Evolutionary conservation across 495 filamentous ascomycete species (phyloP).

Genomic region (Gamarada debralockiae): DNA sequence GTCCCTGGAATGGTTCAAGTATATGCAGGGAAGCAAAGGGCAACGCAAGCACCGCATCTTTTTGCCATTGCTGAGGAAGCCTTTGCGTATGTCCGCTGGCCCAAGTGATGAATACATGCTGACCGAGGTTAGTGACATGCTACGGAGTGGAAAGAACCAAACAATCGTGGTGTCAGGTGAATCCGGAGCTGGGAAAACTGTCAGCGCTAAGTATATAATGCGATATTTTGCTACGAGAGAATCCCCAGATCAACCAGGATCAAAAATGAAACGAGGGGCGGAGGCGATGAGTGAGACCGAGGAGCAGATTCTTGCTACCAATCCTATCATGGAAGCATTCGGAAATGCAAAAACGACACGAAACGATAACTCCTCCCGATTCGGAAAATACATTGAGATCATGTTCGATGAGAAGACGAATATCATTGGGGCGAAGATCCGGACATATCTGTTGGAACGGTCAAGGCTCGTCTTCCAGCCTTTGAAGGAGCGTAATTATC

Average conservation of each 20-base stretch:
- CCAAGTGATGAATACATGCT: constrained; percentile 7
- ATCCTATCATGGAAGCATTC: constrained; percentile 99
- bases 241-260: constrained; percentile 82
- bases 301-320: constrained; percentile 96
- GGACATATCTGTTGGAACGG: constrained; percentile 92
- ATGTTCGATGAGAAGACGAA: constrained; percentile 96
- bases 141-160: constrained; percentile 92
- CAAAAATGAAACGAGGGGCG: constrained; percentile 68
- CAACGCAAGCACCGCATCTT: constrained; percentile 93
- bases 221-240: constrained; percentile 98
- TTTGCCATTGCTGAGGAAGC: constrained; percentile 99
- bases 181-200: constrained; percentile 97
- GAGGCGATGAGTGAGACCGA: constrained; percentile 98
- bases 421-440: constrained; percentile 96
- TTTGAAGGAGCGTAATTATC: constrained; percentile 96
- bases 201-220: constrained; percentile 99
- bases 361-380: constrained; percentile 98
- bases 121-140: constrained; percentile 74
- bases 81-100: constrained; percentile 69
- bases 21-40: constrained; percentile 95
- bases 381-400: constrained; percentile 99
- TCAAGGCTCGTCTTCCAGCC: constrained; percentile 98
- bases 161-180: constrained; percentile 98
- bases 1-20: constrained; percentile 99
- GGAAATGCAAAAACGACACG: constrained; percentile 98